These are phyloP conservation scores for Neurospora hispaniola DNA, from an alignment of 495 filamentous ascomycete genomes.

Conservation along the genomic window DNA sequence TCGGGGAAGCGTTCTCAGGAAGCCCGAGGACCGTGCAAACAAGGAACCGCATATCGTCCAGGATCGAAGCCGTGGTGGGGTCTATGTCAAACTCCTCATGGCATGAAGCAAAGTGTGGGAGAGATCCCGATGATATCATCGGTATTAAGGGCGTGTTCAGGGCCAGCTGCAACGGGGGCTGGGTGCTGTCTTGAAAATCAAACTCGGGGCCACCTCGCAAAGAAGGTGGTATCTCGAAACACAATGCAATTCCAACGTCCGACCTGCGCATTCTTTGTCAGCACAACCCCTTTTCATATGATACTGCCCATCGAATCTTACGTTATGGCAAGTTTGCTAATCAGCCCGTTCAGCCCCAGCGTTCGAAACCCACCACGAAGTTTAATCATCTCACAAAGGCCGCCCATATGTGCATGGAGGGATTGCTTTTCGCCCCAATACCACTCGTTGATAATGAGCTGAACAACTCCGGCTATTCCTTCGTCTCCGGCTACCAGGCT, in stretches of 20 bases:
- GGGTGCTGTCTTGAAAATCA: conserved; percentile 20
- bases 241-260: conserved; percentile 24
- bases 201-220: conserved; percentile 18
- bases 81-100: conserved; percentile 21
- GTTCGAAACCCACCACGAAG: conserved; percentile 25
- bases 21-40: conserved; percentile 20
- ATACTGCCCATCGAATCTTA: conserved; percentile 6
- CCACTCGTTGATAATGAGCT: conserved; percentile 30
- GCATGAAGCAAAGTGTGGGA: conserved; percentile 19
- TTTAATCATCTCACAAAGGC: conserved; percentile 26
- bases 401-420: conserved; percentile 22
- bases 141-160: conserved; percentile 28
- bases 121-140: conserved; percentile 1
- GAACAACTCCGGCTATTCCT: conserved; percentile 24
- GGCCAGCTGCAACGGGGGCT: conserved; percentile 20
- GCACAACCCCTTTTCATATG: not conserved
- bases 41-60: conserved; percentile 31
- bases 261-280: conserved; percentile 12
- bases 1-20: conserved; percentile 14
- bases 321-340: conserved; percentile 30
- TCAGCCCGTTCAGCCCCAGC: conserved; percentile 25
- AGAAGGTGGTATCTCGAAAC: conserved; percentile 21
- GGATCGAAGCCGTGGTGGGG: conserved; percentile 22
- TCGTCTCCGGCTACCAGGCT: conserved; percentile 23
- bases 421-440: conserved; percentile 26